Evolutionary conservation across 2,329 filamentous ascomycete genomes (phyloP).

Genomic region (Colletotrichum shisoi): DNA sequence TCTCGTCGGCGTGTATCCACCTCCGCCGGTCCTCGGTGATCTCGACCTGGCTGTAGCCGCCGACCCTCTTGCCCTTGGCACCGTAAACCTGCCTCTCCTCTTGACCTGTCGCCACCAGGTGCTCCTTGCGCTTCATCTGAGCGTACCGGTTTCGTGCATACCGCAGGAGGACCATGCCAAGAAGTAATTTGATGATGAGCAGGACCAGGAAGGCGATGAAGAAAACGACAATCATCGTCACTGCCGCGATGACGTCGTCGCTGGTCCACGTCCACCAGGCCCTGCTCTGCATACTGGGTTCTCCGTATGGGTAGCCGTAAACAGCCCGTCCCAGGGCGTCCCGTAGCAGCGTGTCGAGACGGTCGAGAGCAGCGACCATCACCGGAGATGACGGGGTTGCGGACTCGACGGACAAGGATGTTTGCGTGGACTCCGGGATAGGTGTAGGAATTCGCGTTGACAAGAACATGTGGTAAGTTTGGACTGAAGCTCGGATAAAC

Average conservation of each 20-base stretch:
- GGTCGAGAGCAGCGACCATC: slow-evolving; percentile 78
- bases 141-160: slow-evolving; percentile 82
- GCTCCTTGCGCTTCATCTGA: slow-evolving; percentile 77
- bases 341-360: slow-evolving; percentile 79
- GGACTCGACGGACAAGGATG: slow-evolving; percentile 70
- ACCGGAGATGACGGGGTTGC: slow-evolving; percentile 72
- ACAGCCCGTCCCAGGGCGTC: slow-evolving; percentile 78
- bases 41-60: slow-evolving; percentile 85
- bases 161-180: slow-evolving; percentile 86
- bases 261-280: slow-evolving; percentile 67
- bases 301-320: slow-evolving; percentile 64
- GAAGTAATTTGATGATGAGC: slow-evolving; percentile 81
- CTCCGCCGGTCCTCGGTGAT: slow-evolving; percentile 85
- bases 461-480: slow-evolving; percentile 98
- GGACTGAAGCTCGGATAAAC: slow-evolving; percentile 91
- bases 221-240: slow-evolving; percentile 87
- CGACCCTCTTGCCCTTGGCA: slow-evolving; percentile 76
- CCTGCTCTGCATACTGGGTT: slow-evolving; percentile 47
- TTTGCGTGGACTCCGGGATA: slow-evolving; percentile 69
- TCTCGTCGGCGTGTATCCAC: slow-evolving; percentile 87
- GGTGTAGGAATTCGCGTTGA: slow-evolving; percentile 84
- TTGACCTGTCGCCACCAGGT: slow-evolving; percentile 56
- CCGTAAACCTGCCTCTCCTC: slow-evolving; percentile 65
- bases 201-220: slow-evolving; percentile 85
- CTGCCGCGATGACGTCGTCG: slow-evolving; percentile 76